A percentile compares a stretch with the other conserved stretches of the same genome.
These are phyloP conservation scores for Thalassia testudinum DNA, from an alignment of 116 monocot species.

Conservation along the genomic window DNA sequence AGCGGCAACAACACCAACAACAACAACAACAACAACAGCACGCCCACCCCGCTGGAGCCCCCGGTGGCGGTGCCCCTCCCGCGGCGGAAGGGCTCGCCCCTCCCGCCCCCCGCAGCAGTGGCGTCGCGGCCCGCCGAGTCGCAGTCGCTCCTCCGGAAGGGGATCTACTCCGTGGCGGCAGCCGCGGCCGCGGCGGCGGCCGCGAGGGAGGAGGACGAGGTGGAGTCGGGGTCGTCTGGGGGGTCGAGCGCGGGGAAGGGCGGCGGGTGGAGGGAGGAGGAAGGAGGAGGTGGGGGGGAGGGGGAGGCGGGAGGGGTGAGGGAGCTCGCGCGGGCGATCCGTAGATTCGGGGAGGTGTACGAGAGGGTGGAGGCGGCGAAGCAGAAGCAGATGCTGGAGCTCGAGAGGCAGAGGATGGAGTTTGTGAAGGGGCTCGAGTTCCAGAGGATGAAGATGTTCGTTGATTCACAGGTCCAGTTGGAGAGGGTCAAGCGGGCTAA, in stretches of 20 bases:
- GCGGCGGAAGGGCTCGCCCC: constrained; percentile 10
- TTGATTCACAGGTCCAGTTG: constrained; percentile 29
- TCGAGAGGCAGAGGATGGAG: constrained; percentile 21
- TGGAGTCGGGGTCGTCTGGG: constrained; percentile 3
- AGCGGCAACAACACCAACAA: background rate
- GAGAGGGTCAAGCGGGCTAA: constrained; percentile 32
- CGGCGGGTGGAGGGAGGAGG: background rate
- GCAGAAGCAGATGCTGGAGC: constrained; percentile 24
- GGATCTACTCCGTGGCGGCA: constrained; percentile 2
- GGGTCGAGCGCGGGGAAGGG: background rate
- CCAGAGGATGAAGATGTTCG: constrained; percentile 40
- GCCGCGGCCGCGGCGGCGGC: constrained; percentile 15
- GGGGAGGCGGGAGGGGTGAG: constrained; percentile 2
- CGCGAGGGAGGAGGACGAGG: constrained; percentile 7
- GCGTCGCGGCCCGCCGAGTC: background rate
- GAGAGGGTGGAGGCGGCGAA: constrained; percentile 17
- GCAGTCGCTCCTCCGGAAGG: constrained; percentile 5
- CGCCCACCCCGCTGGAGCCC: constrained; percentile 6
- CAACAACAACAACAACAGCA: background rate
- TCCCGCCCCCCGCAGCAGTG: constrained; percentile 6
- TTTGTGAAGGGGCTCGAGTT: constrained; percentile 39
- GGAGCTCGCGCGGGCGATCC: constrained; percentile 13
- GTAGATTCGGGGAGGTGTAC: constrained; percentile 15
- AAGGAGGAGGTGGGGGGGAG: background rate
- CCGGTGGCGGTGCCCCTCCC: constrained; percentile 20